Percentiles rank a stretch among this genome's conserved stretches.
Conservation (phyloP, 1,284 basidiomycete species). For the Malassezia cuniculi region DNA sequence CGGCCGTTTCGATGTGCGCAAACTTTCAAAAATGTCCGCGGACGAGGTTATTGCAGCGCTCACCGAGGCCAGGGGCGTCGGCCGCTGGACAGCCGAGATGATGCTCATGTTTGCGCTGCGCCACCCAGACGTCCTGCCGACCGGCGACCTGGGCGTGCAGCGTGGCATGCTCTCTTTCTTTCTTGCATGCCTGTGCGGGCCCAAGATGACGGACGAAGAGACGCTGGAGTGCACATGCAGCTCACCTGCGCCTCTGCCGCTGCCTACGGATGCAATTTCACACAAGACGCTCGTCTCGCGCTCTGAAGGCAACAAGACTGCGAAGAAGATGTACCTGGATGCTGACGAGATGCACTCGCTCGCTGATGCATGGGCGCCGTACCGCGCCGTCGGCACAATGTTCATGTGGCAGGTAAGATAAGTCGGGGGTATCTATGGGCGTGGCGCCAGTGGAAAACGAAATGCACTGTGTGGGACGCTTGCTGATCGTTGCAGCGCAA, state of each 20-base stretch:
- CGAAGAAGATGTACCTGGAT: conserved; percentile 35
- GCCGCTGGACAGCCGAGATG: conserved; percentile 43
- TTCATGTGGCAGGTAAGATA: conserved; percentile 40
- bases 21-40: conserved; percentile 26
- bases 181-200: conserved; percentile 21
- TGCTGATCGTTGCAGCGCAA: no score
- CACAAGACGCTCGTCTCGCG: conserved; percentile 19
- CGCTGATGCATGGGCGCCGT: conserved; percentile 31
- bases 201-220: conserved; percentile 22
- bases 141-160: conserved; percentile 40
- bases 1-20: conserved; percentile 31
- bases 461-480: no score
- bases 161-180: conserved; percentile 37
- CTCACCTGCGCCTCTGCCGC: conserved; percentile 14
- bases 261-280: conserved; percentile 12
- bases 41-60: conserved; percentile 32
- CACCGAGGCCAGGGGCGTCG: conserved; percentile 36
- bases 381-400: conserved; percentile 32
- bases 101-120: conserved; percentile 42
- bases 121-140: conserved; percentile 33
- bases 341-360: conserved; percentile 37
- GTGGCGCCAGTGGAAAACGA: no score
- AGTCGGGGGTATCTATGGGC: no score
- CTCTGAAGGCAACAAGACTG: conserved; percentile 36
- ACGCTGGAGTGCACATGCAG: conserved; percentile 16